These are phyloP conservation scores for Grosmannia clavigera DNA, from an alignment of 2,329 filamentous ascomycete species.

Conservation along the genomic window DNA sequence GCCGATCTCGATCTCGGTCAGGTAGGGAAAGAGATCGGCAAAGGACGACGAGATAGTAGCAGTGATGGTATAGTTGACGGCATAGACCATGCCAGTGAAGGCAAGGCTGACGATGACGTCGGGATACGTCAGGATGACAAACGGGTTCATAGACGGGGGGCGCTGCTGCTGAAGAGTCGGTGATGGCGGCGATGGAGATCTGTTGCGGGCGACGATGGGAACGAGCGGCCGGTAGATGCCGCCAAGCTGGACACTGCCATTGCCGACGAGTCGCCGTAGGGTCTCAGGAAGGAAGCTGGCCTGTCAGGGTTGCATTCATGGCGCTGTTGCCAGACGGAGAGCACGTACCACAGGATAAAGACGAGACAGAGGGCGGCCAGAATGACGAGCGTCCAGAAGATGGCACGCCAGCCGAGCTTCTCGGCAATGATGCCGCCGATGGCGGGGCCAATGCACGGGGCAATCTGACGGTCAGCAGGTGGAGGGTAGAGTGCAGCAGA, in stretches of 20 bases:
- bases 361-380: slow-evolving; percentile 6
- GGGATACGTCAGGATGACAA: slow-evolving; percentile 19
- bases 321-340: background rate
- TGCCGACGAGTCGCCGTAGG: slow-evolving; percentile 16
- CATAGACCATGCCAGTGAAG: slow-evolving; percentile 22
- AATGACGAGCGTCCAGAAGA: slow-evolving; percentile 10
- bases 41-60: slow-evolving; percentile 22
- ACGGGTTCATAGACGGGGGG: slow-evolving; percentile 15
- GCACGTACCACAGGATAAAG: slow-evolving; percentile 35
- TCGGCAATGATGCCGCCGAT: slow-evolving; percentile 15
- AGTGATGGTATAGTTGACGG: slow-evolving; percentile 22
- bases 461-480: background rate
- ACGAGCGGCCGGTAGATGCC: slow-evolving; percentile 13
- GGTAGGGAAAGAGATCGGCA: slow-evolving; percentile 14
- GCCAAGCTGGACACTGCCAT: slow-evolving; percentile 14
- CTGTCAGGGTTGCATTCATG: background rate
- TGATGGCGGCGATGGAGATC: too few relatives aligned
- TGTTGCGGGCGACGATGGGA: slow-evolving; percentile 9
- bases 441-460: slow-evolving; percentile 12
- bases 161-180: background rate
- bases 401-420: slow-evolving; percentile 8
- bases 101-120: slow-evolving; percentile 19
- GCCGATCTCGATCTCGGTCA: slow-evolving; percentile 20
- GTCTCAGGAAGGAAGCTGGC: slow-evolving; percentile 19
- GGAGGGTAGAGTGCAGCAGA: background rate